Percentiles rank a stretch among this genome's conserved stretches.
Evolutionary conservation across 495 filamentous ascomycete species (phyloP).

Genomic region (Hypoxylon lenormandii): DNA sequence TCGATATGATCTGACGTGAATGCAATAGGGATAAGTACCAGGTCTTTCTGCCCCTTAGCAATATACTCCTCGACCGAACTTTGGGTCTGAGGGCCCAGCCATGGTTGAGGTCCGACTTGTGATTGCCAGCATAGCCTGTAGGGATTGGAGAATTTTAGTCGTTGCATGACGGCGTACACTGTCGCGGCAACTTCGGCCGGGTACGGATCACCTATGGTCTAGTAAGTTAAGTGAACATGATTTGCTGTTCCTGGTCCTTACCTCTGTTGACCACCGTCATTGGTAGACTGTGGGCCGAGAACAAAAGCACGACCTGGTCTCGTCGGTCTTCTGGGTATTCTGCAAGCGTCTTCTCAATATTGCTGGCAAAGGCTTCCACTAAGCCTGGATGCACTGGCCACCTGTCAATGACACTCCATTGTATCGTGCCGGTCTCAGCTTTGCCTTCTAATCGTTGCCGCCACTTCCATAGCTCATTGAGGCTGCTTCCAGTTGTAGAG

Average conservation of each 20-base stretch:
- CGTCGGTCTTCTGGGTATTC: conserved; percentile 84
- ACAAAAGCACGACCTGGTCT: conserved; percentile 84
- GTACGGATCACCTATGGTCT: conserved; percentile 82
- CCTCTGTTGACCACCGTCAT: conserved; percentile 97
- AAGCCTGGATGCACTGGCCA: conserved; percentile 93
- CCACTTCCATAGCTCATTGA: conserved; percentile 99
- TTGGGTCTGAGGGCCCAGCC: conserved; percentile 94
- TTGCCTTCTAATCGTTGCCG: conserved; percentile 87
- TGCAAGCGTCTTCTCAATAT: conserved; percentile 83
- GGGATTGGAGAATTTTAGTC: conserved; percentile 84
- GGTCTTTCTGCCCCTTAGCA: conserved; percentile 87
- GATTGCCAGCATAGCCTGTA: conserved; percentile 98
- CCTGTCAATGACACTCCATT: conserved; percentile 98
- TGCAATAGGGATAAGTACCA: conserved; percentile 93
- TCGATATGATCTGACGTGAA: conserved; percentile 99
- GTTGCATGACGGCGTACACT: conserved; percentile 93
- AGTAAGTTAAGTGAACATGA: conserved; percentile 40
- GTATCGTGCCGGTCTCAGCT: conserved; percentile 73
- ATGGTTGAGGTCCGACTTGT: conserved; percentile 93
- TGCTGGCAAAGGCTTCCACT: conserved; percentile 88
- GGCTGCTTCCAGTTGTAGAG: conserved; percentile 92
- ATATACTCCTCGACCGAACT: conserved; percentile 89
- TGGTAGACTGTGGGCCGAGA: conserved; percentile 94
- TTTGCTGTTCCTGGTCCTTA: conserved; percentile 49
- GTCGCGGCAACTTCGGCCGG: conserved; percentile 98